Base-by-base conservation (phyloP, 192 early-diverging fungal species). In the Haplosporangium gracile region DNA sequence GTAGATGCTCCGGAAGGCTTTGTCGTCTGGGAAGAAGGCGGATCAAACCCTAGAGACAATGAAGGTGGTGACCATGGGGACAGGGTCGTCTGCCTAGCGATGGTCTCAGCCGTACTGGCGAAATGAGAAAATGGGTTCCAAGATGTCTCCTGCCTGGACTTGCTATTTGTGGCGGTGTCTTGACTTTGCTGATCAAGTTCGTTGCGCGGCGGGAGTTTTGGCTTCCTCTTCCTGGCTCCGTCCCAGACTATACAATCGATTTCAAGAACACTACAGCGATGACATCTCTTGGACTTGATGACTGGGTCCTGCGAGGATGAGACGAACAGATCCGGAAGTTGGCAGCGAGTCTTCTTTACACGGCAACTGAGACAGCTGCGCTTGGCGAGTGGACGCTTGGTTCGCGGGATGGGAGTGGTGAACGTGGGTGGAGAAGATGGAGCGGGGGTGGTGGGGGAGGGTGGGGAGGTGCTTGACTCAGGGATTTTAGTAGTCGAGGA, bases 201-300 rank as follows among this genome's bases (percentile, higher is more conserved):
- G 40, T 55, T 60, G 8, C n/a, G 70, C n/a, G 49, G 70, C 40
- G 24, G 75, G 6, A 77, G 45, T 29, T 73, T 82, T 9, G 57
- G 36, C 36, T 82, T 82, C 38, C 81, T 45, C 57, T 82, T 82
- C 42, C 81, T 68, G 69, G 60, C 75, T 72, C 81, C 81, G 70
- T 82, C 81, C 81, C 81, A 82, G 20, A 82, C 81, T 10, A 82
- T 49, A 24, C 81, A 82, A 42, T 82, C 75, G 57, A 82, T 73
- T 22, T 76, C 70, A 15, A 82, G 70, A 8, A 77, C 75, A 20
- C 43, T 76, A 34, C 81, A 82, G 22, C 81, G 81, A 29, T 82
- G 81, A 51, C 81, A 82, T 51, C 75, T 47, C 60, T 82, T 82
- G 51, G 81, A 76, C 11, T 73, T 55, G 39, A 39, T 47, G 29